Evolutionary conservation across 805 yeast species (phyloP).

Genomic region (Wickerhamiella occidentalis): DNA sequence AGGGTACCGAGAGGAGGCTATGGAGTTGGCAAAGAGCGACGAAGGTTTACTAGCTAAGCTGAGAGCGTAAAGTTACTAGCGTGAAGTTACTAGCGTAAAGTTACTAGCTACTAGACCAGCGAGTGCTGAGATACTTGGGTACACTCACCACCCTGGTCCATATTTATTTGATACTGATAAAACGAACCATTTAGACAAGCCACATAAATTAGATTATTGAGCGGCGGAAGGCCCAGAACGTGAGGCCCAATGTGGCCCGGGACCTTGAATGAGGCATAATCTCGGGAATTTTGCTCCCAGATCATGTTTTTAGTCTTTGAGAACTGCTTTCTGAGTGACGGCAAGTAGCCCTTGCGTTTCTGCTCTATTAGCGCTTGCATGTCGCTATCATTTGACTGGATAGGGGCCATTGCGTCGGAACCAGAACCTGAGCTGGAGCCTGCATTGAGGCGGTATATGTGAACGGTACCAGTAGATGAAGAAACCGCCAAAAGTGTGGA

Average conservation of each 20-base stretch:
- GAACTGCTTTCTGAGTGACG: slow-evolving; percentile 14
- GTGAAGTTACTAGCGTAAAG: background rate
- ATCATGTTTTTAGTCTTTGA: slow-evolving; percentile 71
- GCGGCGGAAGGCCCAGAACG: slow-evolving; percentile 31
- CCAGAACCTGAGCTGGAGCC: background rate
- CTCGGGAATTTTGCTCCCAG: slow-evolving; percentile 70
- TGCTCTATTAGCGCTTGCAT: slow-evolving; percentile 9
- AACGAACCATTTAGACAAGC: slow-evolving; percentile 74
- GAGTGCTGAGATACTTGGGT: slow-evolving; percentile 52
- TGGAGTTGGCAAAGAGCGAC: slow-evolving; percentile 2
- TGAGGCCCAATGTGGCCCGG: slow-evolving; percentile 31
- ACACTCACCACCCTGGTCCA: slow-evolving; percentile 91
- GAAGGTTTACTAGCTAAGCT: background rate
- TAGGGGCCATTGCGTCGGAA: slow-evolving; percentile 18
- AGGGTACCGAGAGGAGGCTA: slow-evolving; percentile 1
- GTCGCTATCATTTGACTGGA: slow-evolving; percentile 9
- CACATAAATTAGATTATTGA: slow-evolving; percentile 32
- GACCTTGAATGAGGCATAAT: slow-evolving; percentile 78
- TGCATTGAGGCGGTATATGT: slow-evolving; percentile 61
- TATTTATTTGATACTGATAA: slow-evolving; percentile 68
- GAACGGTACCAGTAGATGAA: slow-evolving; percentile 85
- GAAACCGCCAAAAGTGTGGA: slow-evolving; percentile 67
- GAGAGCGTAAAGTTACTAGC: background rate
- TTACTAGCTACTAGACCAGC: slow-evolving; percentile 2
- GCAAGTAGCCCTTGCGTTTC: slow-evolving; percentile 12